phyloP scores from a whole-genome alignment of 2,329 filamentous ascomycete species.

The Apiospora pterosperma region DNA sequence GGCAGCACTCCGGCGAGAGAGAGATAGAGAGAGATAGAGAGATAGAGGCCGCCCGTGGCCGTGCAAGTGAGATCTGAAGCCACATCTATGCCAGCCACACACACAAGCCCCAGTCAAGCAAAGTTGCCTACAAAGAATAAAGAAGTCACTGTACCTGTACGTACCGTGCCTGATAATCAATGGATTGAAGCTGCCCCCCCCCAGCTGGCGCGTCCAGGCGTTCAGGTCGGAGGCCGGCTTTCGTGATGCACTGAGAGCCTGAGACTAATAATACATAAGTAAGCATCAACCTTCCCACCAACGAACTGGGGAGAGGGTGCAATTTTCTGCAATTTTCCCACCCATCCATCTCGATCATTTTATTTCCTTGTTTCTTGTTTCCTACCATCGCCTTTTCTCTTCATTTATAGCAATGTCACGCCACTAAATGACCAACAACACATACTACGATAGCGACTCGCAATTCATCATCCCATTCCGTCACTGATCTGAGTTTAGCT shows the following conservation, averaged over 20 bases:
- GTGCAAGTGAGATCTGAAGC: too few species aligned
- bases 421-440: not conserved
- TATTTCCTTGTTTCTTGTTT: not conserved
- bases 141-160: not conserved
- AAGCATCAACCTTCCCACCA: constrained; percentile 2
- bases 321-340: not conserved
- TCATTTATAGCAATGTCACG: not conserved
- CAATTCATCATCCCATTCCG: not conserved
- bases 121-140: not conserved
- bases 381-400: not conserved
- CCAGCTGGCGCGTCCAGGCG: not conserved
- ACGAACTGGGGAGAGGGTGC: not conserved
- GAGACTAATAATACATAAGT: not conserved
- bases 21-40: too few species aligned
- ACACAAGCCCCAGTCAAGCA: too few species aligned
- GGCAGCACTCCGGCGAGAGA: too few species aligned
- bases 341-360: constrained; percentile 1
- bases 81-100: too few species aligned
- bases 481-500: not conserved
- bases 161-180: not conserved
- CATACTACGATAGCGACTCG: not conserved
- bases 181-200: not conserved
- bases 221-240: not conserved
- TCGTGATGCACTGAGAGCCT: not conserved
- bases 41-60: too few species aligned